A percentile compares a stretch with the other conserved stretches of the same genome.
These are phyloP conservation scores for Vitis hybrid DNA, from an alignment of 177 flowering plant species.

Conservation along the genomic window DNA sequence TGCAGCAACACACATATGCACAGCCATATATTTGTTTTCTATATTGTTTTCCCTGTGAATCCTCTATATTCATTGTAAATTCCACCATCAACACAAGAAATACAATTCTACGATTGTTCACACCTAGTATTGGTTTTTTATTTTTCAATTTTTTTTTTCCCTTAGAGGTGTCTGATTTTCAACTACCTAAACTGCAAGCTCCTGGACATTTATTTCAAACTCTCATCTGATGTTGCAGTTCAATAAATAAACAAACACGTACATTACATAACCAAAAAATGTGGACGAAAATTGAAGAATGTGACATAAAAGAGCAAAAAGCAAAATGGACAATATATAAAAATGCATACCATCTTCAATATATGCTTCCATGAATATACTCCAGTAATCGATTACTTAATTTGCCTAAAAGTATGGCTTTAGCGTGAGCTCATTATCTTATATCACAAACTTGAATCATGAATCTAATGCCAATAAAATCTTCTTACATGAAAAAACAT, in stretches of 20 bases:
- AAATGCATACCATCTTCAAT: neutral
- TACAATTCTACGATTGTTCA: no score
- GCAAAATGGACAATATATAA: neutral
- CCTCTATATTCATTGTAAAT: no score
- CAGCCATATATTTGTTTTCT: no score
- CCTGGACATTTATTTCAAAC: neutral
- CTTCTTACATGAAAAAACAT: neutral
- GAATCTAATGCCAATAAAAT: neutral
- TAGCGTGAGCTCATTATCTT: neutral
- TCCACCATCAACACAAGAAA: no score
- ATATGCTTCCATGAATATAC: neutral
- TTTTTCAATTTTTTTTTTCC: no score
- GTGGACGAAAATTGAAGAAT: neutral
- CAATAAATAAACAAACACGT: neutral
- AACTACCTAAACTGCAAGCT: neutral
- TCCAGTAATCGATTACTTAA: neutral
- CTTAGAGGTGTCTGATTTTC: neutral
- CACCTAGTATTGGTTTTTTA: no score
- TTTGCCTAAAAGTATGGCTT: neutral
- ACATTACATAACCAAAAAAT: neutral
- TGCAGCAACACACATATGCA: no score
- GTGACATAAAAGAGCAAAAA: neutral
- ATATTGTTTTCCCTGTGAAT: no score
- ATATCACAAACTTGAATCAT: neutral
- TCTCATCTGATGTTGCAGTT: neutral